phyloP scores from a whole-genome alignment of 202 grass and related monocot genomes.

The Eragrostis tef region DNA sequence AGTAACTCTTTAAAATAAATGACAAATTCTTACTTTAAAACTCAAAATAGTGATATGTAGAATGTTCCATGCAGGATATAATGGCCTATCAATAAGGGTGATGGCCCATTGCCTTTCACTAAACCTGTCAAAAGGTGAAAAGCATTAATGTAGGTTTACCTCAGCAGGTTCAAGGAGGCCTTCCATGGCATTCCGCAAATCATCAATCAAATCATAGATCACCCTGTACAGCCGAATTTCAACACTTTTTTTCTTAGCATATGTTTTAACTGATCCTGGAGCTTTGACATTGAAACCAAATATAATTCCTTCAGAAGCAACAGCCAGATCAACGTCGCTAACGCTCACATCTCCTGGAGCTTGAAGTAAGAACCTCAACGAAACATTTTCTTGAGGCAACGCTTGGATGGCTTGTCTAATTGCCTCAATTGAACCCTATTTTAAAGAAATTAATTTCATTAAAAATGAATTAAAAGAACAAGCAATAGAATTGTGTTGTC shows the following conservation, averaged over 20 bases:
- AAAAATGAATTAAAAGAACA: constrained; percentile 23
- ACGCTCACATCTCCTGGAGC: constrained; percentile 81
- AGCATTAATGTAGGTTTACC: constrained; percentile 51
- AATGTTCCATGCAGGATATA: constrained; percentile 15
- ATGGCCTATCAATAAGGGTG: constrained; percentile 3
- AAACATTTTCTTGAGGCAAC: constrained; percentile 85
- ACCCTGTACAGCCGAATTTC: constrained; percentile 89
- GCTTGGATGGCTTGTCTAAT: constrained; percentile 82
- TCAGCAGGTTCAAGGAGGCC: constrained; percentile 88
- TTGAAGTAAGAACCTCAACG: constrained; percentile 90
- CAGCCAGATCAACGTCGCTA: constrained; percentile 87
- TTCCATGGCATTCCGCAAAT: constrained; percentile 95
- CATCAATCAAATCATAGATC: constrained; percentile 95
- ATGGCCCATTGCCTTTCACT: neutral
- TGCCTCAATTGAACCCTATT: constrained; percentile 92
- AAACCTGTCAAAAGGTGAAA: constrained; percentile 24
- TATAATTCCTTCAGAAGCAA: constrained; percentile 85
- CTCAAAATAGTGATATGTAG: constrained; percentile 25
- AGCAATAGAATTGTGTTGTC: neutral
- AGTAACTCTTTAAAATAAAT: constrained; percentile 22
- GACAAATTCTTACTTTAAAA: constrained; percentile 11
- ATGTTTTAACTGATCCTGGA: constrained; percentile 79
- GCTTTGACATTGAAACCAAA: constrained; percentile 94
- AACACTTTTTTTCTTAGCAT: constrained; percentile 90
- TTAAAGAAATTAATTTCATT: constrained; percentile 16